Evolutionary conservation across 2,329 filamentous ascomycete genomes (phyloP), one percentile per base, ranked within the genome.

Genomic region (Sordariomycetes sp.): DNA sequence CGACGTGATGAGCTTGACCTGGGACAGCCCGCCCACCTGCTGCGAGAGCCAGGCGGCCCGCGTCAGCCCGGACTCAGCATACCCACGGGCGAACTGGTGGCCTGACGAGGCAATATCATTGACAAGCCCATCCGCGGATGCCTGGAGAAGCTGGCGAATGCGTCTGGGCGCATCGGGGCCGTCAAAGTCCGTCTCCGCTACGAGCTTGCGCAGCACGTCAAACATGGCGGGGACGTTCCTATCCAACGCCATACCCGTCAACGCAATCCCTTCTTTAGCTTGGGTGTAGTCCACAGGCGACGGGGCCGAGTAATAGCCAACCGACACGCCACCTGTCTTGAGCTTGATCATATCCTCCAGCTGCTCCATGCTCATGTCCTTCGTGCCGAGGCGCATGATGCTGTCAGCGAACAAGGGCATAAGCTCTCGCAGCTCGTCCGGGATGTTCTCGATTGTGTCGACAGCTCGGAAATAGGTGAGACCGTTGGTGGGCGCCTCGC

Each of bases 291-390:
- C 83, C 1, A 79, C 80, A 0, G 93, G 90, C 2, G 86, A 90
- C 0, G 92, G 83, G 0, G 87, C 85, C n/a, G 87, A 83, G 72
- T 95, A 89, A 64, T 96, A 92, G 1, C 88, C 86, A 18, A 95
- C 85, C 2, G 86, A 89, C 43, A 99, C 82, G 11, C 94, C 94
- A 22, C 94, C 94, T 1, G 94, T 97, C 75, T 95, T 96, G 34
- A 97, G 80, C 71, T 97, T 97, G 70, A 99, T 97, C 58, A 92
- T 74, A 67, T 97, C 94, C 71, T 99, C 94, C 56, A 97, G 82
- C 70, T 97, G 86, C 70, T 97, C 94, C 88, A 96, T 97, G 0
- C 86, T 85, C 79, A 89, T 89, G 60, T 86, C 82, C 65, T 88
- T 88, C 2, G 93, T 99, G 16, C 94, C 94, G 10, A 99, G 80